Percentiles rank a stretch among this genome's conserved stretches.
phyloP scores from a whole-genome alignment of 257 asterid species.

The Solanum dulcamara region DNA sequence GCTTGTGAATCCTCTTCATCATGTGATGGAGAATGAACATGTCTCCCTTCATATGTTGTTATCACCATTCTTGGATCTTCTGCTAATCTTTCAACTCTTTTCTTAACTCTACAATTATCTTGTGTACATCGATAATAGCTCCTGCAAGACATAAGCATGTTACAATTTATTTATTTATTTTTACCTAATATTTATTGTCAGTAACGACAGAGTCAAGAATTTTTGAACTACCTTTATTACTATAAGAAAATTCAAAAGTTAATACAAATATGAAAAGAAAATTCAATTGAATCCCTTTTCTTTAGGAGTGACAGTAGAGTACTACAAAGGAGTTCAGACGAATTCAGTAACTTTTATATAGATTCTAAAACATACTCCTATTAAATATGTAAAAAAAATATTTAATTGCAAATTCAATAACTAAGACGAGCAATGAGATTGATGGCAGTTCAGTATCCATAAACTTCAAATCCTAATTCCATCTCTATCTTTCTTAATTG shows the following conservation, averaged over 20 bases:
- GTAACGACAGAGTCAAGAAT: rapidly evolving
- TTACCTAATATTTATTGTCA: neutral
- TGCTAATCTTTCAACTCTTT: conserved; percentile 76
- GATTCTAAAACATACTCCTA: neutral
- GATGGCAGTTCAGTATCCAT: neutral
- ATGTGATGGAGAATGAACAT: conserved; percentile 71
- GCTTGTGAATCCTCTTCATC: conserved; percentile 60
- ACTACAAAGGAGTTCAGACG: neutral
- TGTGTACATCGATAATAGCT: conserved; percentile 91
- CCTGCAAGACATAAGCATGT: conserved; percentile 24
- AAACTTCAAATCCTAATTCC: neutral
- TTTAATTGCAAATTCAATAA: too few relatives aligned
- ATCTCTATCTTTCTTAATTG: rapidly evolving
- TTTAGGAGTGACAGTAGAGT: neutral
- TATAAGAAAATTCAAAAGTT: neutral
- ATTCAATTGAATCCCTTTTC: neutral
- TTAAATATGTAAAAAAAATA: neutral
- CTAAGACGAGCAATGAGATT: neutral
- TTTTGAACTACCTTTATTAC: neutral
- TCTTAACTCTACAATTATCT: conserved; percentile 81
- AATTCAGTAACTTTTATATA: neutral
- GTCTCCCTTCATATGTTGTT: conserved; percentile 90
- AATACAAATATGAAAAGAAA: neutral
- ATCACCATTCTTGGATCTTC: conserved; percentile 97
- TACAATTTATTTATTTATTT: neutral